Conservation (phyloP, 2,329 filamentous ascomycete species). For the Knufia fluminis region DNA sequence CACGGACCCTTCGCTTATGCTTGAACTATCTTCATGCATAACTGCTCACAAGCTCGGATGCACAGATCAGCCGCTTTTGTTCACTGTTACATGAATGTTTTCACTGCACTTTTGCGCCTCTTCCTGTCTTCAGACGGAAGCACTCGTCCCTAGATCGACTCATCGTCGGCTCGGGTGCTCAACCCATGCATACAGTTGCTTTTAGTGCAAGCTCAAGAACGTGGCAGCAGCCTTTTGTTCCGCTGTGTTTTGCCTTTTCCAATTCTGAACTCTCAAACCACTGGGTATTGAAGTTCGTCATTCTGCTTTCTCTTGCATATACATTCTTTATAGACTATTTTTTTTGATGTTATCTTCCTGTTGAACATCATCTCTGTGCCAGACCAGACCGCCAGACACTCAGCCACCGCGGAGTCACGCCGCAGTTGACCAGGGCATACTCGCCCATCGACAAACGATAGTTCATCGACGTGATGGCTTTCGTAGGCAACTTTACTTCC, state of each 20-base stretch:
- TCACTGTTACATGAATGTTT: background rate
- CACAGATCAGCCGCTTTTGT: background rate
- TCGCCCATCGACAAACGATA: background rate
- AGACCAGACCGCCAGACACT: background rate
- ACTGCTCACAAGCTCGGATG: background rate
- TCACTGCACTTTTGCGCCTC: background rate
- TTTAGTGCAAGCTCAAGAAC: background rate
- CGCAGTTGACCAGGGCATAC: background rate
- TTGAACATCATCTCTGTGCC: background rate
- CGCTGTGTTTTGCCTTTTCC: background rate
- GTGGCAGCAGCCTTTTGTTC: background rate
- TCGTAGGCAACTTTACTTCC: constrained; percentile 9
- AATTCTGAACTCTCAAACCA: background rate
- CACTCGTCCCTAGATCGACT: background rate
- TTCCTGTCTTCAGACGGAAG: background rate
- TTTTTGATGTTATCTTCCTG: too few species aligned
- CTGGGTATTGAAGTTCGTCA: background rate
- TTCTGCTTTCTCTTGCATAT: background rate
- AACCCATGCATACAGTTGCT: background rate
- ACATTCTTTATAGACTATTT: background rate
- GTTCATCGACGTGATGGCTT: constrained; percentile 1
- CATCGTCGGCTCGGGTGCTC: background rate
- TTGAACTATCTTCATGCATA: background rate
- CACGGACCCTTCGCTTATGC: background rate
- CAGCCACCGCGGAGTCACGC: background rate